Conservation (phyloP, 768 basidiomycete genomes). For the Gloeopeniophorella convolvens region DNA sequence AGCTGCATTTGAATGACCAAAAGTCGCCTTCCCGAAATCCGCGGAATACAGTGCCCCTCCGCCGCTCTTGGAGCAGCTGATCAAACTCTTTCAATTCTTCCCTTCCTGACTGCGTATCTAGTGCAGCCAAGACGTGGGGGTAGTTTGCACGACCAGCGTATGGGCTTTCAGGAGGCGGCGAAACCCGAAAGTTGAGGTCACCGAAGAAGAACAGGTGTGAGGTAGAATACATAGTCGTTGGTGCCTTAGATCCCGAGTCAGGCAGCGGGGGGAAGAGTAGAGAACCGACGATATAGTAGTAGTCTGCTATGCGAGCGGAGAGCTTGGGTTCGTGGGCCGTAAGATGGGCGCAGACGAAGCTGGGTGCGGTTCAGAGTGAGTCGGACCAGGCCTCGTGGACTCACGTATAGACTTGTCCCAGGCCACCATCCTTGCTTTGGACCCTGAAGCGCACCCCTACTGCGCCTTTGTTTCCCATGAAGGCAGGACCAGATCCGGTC, state of each 20-base stretch:
- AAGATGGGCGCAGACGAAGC: conserved; percentile 90
- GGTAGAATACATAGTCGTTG: conserved; percentile 70
- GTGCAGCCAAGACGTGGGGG: conserved; percentile 35
- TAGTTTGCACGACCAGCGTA: conserved; percentile 31
- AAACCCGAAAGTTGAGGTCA: conserved; percentile 87
- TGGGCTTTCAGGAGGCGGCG: conserved; percentile 50
- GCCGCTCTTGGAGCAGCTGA: conserved; percentile 58
- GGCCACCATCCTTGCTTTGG: conserved; percentile 41
- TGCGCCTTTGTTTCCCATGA: conserved; percentile 94
- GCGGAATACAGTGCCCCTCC: conserved; percentile 58
- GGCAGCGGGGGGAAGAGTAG: conserved; percentile 66
- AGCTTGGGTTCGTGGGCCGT: conserved; percentile 73
- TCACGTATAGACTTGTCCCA: conserved; percentile 81
- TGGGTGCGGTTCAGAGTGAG: conserved; percentile 27
- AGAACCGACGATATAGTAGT: conserved; percentile 69
- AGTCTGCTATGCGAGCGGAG: conserved; percentile 64
- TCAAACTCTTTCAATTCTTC: conserved; percentile 65
- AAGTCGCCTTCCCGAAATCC: conserved; percentile 83
- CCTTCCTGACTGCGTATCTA: conserved; percentile 37
- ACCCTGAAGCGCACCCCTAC: conserved; percentile 83
- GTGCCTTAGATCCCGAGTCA: conserved; percentile 30
- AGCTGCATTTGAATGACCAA: conserved; percentile 82
- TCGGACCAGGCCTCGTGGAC: conserved; percentile 27
- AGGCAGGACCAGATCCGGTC: conserved; percentile 64
- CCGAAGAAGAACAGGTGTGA: conserved; percentile 92